Evolutionary conservation across 345 rosid genomes (phyloP).

Genomic region (Gossypium herbaceum): DNA sequence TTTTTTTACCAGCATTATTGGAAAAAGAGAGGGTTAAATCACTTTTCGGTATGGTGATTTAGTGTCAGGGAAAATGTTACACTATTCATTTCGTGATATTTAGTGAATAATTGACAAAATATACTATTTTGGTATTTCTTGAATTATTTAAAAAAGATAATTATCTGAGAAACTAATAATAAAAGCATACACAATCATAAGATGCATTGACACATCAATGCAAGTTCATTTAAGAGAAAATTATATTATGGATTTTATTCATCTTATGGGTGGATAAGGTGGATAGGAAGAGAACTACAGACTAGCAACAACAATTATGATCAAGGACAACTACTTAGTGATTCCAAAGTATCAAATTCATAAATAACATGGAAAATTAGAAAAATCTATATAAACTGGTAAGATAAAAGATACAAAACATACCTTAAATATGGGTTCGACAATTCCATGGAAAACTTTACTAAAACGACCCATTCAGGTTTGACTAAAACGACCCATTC

Average conservation of each 20-base stretch:
- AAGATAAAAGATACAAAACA: neutral
- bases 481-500: no score
- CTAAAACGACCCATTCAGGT: constrained; percentile 55
- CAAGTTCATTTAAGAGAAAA: constrained; percentile 7
- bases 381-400: neutral
- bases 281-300: neutral
- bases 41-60: no score
- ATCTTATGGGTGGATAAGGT: neutral
- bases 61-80: no score
- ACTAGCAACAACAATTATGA: neutral
- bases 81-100: no score
- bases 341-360: neutral
- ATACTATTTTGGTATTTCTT: no score
- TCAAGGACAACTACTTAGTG: neutral
- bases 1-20: no score
- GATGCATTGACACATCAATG: neutral
- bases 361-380: neutral
- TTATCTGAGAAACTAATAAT: neutral
- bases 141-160: neutral
- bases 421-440: constrained; percentile 96
- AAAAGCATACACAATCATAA: neutral
- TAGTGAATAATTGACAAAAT: no score
- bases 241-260: neutral
- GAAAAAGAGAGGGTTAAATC: no score
- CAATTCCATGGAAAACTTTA: constrained; percentile 81